These are phyloP conservation scores for Moelleriella libera DNA, from an alignment of 2,329 filamentous ascomycete species.

Conservation along the genomic window DNA sequence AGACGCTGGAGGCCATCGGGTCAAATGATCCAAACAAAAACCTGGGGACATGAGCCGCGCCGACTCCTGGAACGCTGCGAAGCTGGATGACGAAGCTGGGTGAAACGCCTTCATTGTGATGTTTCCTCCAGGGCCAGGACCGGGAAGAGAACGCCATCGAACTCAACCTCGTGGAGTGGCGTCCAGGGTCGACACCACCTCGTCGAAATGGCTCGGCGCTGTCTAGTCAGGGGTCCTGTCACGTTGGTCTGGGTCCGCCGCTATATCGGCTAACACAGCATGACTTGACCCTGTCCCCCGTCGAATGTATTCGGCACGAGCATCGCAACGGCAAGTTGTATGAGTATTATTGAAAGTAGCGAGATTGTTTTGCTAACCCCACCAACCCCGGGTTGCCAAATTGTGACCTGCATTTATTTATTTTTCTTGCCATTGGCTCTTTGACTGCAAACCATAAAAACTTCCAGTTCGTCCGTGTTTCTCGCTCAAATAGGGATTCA, in stretches of 20 bases:
- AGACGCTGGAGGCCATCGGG: not conserved
- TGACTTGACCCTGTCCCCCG: not conserved
- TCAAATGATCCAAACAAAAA: not conserved
- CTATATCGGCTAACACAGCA: not conserved
- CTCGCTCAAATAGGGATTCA: too few species aligned
- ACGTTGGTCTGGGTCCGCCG: not conserved
- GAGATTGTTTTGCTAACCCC: not conserved
- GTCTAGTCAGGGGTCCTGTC: slow-evolving; percentile 4
- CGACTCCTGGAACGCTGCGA: not conserved
- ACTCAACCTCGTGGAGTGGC: not conserved
- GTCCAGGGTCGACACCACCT: not conserved
- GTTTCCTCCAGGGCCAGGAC: too few species aligned
- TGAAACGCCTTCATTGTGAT: not conserved
- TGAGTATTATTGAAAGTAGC: not conserved
- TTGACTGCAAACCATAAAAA: too few species aligned
- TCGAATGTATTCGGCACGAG: not conserved
- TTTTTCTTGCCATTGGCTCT: slow-evolving; percentile 1
- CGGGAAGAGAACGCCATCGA: not conserved
- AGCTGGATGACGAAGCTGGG: not conserved
- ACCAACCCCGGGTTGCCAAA: not conserved
- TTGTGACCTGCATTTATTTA: not conserved
- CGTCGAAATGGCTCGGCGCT: not conserved
- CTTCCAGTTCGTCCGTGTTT: too few species aligned
- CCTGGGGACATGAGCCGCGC: not conserved
- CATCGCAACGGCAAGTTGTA: not conserved